A percentile compares a stretch with the other conserved stretches of the same genome.
Conservation (phyloP, 192 early-diverging fungal species). For the Umbelopsis vinacea region DNA sequence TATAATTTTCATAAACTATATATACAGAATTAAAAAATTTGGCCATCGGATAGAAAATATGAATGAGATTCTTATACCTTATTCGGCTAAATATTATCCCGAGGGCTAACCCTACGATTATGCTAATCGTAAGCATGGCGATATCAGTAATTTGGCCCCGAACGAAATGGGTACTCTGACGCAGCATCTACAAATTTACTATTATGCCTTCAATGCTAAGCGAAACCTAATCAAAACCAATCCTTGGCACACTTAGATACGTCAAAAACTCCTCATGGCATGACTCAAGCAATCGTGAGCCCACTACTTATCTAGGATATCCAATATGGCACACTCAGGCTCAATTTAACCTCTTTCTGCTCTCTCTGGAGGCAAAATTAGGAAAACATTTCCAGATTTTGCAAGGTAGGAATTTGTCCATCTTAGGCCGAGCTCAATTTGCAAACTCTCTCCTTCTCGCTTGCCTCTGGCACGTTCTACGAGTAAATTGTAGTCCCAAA, state of each 20-base stretch:
- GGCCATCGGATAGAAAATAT: too few relatives aligned
- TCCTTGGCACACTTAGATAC: neutral
- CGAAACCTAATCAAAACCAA: constrained; percentile 14
- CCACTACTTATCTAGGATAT: neutral
- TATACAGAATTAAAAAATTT: too few relatives aligned
- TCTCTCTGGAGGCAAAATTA: neutral
- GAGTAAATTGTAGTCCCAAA: neutral
- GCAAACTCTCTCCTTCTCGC: constrained; percentile 22
- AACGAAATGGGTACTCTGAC: neutral
- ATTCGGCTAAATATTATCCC: too few relatives aligned
- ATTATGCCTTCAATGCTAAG: neutral
- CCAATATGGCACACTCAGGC: neutral
- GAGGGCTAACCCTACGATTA: too few relatives aligned
- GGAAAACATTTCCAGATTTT: neutral
- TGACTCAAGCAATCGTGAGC: neutral
- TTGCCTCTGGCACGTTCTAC: constrained; percentile 26
- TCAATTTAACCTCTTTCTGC: neutral
- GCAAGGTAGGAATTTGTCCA: neutral
- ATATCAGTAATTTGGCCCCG: too few relatives aligned
- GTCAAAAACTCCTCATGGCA: neutral
- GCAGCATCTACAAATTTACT: neutral
- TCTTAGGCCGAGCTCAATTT: constrained; percentile 18
- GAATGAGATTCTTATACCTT: too few relatives aligned
- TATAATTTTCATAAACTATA: too few relatives aligned
- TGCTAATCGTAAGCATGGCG: too few relatives aligned